phyloP scores from a whole-genome alignment of 202 grass and related monocot genomes.

The Digitaria exilis region DNA sequence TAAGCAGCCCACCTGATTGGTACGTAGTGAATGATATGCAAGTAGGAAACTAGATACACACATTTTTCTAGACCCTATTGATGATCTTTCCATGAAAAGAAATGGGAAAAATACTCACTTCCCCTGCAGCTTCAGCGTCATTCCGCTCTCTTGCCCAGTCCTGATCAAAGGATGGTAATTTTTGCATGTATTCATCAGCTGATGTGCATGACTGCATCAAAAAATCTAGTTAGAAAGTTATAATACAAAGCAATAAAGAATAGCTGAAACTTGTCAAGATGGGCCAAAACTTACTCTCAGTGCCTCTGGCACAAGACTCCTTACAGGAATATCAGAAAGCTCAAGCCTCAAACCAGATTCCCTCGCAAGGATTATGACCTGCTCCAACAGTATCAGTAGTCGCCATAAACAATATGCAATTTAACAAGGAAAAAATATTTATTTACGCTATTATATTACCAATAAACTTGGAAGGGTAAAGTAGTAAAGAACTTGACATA shows the following conservation, averaged over 20 bases:
- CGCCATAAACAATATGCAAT: background rate
- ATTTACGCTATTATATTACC: background rate
- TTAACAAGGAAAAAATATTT: background rate
- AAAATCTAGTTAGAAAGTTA: conserved; percentile 4
- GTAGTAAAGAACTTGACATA: background rate
- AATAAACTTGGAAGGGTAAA: background rate
- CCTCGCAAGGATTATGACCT: conserved; percentile 86
- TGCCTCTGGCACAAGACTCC: conserved; percentile 66
- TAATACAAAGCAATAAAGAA: conserved; percentile 5
- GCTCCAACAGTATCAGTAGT: conserved; percentile 9
- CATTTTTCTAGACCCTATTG: background rate
- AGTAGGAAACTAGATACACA: background rate
- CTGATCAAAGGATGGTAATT: conserved; percentile 70
- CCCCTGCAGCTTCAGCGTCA: conserved; percentile 68
- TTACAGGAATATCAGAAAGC: conserved; percentile 79
- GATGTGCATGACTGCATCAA: conserved; percentile 66
- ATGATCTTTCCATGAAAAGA: background rate
- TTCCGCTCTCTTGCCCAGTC: conserved; percentile 58
- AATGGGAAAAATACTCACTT: conserved; percentile 37
- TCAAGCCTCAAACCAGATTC: conserved; percentile 83
- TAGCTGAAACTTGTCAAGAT: background rate
- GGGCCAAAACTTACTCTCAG: conserved; percentile 53
- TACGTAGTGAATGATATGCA: background rate
- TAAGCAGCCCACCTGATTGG: background rate
- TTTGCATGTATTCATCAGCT: conserved; percentile 84